phyloP scores from a whole-genome alignment of 106 monocot genomes.

The Narthecium ossifragum region DNA sequence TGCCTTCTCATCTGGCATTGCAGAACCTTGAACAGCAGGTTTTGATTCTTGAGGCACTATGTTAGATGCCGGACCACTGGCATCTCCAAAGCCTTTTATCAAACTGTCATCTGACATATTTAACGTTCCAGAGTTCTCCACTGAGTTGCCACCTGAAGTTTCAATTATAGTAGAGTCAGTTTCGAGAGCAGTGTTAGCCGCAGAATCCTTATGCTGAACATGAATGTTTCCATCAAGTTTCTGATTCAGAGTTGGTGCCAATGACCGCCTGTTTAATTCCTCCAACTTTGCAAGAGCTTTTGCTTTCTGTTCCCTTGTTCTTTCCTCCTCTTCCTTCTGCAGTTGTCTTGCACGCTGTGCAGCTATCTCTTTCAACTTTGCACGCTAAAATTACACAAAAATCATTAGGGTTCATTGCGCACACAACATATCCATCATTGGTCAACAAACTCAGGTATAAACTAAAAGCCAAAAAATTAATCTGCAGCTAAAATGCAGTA shows the following conservation, averaged over 20 bases:
- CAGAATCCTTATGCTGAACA: background rate
- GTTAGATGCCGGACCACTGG: background rate
- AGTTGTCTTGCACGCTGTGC: conserved; percentile 67
- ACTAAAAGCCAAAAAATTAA: too few species aligned
- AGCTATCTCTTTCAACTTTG: conserved; percentile 67
- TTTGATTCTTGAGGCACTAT: background rate
- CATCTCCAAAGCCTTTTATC: background rate
- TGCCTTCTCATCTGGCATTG: background rate
- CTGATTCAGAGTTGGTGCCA: background rate
- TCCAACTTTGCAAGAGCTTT: conserved; percentile 95
- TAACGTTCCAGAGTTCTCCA: too few species aligned
- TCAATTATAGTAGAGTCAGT: background rate
- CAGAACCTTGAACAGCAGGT: background rate
- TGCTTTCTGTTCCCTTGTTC: conserved; percentile 72
- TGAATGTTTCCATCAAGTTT: background rate
- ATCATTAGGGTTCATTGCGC: background rate
- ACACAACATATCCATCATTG: too few species aligned
- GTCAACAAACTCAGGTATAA: too few species aligned
- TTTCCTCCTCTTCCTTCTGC: conserved; percentile 75
- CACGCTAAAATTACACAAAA: conserved; percentile 33
- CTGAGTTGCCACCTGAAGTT: background rate
- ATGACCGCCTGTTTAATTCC: conserved; percentile 63
- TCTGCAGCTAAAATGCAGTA: too few species aligned
- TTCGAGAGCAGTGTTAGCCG: background rate
- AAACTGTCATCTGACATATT: background rate